Conservation (phyloP, 257 asterid species). For the Coffea canephora region DNA sequence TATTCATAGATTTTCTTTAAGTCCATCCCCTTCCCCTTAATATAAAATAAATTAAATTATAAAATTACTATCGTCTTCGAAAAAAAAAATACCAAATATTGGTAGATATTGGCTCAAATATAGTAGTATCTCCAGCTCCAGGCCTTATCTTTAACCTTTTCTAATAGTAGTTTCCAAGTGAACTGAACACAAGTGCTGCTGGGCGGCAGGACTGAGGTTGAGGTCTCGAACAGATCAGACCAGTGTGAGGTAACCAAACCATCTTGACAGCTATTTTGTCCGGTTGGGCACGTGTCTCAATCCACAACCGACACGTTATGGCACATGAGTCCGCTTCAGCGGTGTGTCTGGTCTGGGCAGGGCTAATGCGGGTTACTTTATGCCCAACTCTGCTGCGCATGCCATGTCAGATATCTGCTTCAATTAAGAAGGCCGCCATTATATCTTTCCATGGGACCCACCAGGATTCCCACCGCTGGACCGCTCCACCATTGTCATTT, state of each 20-base stretch:
- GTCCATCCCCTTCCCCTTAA: no score
- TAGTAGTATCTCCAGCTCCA: no score
- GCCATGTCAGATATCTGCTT: slow-evolving; percentile 16
- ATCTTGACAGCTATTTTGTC: slow-evolving; percentile 13
- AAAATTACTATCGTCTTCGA: no score
- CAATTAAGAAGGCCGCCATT: not conserved
- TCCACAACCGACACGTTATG: not conserved
- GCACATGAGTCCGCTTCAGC: slow-evolving; percentile 17
- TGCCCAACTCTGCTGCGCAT: slow-evolving; percentile 16
- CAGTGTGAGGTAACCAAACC: not conserved
- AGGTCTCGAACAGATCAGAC: not conserved
- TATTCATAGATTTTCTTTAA: no score
- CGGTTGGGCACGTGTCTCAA: not conserved
- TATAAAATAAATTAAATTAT: no score
- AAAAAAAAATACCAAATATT: no score
- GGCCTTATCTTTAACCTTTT: no score
- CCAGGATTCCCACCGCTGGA: no score
- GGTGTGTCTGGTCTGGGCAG: not conserved
- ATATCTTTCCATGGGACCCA: not conserved
- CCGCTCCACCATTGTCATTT: no score
- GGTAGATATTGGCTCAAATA: no score
- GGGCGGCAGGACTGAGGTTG: not conserved
- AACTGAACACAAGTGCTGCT: no score
- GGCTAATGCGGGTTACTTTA: not conserved
- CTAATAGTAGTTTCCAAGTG: no score